Evolutionary conservation across 331 rosid species (phyloP), one percentile per base, ranked within the genome.

Genomic region (Stylosanthes scabra): DNA sequence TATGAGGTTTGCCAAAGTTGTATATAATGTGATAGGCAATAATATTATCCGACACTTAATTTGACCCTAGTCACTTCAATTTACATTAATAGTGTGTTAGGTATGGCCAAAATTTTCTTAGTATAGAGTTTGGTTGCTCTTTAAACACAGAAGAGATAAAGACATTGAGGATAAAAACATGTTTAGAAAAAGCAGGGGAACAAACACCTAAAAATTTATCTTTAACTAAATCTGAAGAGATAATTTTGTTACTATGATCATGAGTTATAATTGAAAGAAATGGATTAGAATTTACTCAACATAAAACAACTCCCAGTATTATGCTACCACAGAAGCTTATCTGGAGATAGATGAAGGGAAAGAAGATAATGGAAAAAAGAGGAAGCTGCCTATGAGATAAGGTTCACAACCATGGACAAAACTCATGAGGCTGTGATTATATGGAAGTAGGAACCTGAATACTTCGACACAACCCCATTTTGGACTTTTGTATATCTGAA

Each of bases 401-500:
- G 68, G 61, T 86, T 78, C 68, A 40, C 10, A 73, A 74, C 28
- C 69, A 76, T 55, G 47, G 80, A 80, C 76, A 83, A 70, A 78
- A 59, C 31, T 68, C 52, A 29, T 14, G 50, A 65, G 80, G 63
- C 46, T 59, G 58, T 75, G 69, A 74, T 65, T 66, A 74, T 74
- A 56, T 74, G 31, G 31, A 66, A 51, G 1, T 50, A 62, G 20
- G 56, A 12, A 67, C 49, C 57, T 28, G 58, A 51, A 16, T 80
- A 46, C 57, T 68, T 50, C 66, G 82, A 75, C 57, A 56, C 62
- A 78, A 85, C 45, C 73, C 81, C 83, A 71, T 55, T 67, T 79
- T 78, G 84, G 84, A 79, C 91, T 86, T 88, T 88, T 81, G 92
- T 85, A 65, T 72, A 66, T 78, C 68, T 67, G 76, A 90, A 86